Percentiles rank a stretch among this genome's conserved stretches.
phyloP scores from a whole-genome alignment of 495 filamentous ascomycete genomes.

The Neurospora sp. region DNA sequence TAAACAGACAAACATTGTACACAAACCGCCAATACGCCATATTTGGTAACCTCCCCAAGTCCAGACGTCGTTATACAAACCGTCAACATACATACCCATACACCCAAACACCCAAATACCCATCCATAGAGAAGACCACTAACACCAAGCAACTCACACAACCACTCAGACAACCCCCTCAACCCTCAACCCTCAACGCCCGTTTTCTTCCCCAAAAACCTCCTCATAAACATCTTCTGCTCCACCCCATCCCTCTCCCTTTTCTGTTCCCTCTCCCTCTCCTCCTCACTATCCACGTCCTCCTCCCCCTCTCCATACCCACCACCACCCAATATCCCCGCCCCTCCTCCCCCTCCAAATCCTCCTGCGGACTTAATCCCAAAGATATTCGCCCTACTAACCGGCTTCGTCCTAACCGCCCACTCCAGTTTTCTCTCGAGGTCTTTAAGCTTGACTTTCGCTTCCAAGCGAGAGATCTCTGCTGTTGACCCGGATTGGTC shows the following conservation, averaged over 20 bases:
- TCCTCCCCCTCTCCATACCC: background rate
- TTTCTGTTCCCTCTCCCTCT: background rate
- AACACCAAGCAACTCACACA: background rate
- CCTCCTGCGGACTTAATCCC: slow-evolving; percentile 10
- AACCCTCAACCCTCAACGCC: background rate
- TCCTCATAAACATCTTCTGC: slow-evolving; percentile 35
- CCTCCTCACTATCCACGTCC: slow-evolving; percentile 17
- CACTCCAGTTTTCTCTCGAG: slow-evolving; percentile 61
- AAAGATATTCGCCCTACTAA: slow-evolving; percentile 49
- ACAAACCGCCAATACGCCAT: background rate
- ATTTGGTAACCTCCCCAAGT: background rate
- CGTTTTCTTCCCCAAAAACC: slow-evolving; percentile 27
- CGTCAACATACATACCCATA: background rate
- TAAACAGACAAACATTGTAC: background rate
- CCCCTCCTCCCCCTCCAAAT: background rate
- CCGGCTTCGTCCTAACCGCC: slow-evolving; percentile 57
- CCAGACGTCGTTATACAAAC: background rate
- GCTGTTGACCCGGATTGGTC: slow-evolving; percentile 54
- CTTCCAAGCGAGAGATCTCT: slow-evolving; percentile 59
- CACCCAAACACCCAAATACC: background rate
- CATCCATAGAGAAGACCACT: background rate
- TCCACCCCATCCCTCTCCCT: slow-evolving; percentile 2
- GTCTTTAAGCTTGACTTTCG: slow-evolving; percentile 61
- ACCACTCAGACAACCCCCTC: background rate
- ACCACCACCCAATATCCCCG: background rate